Evolutionary conservation across 352 stramenopile genomes (phyloP), one percentile per base, ranked within the genome.

Genomic region (Phytophthora agathidicida): DNA sequence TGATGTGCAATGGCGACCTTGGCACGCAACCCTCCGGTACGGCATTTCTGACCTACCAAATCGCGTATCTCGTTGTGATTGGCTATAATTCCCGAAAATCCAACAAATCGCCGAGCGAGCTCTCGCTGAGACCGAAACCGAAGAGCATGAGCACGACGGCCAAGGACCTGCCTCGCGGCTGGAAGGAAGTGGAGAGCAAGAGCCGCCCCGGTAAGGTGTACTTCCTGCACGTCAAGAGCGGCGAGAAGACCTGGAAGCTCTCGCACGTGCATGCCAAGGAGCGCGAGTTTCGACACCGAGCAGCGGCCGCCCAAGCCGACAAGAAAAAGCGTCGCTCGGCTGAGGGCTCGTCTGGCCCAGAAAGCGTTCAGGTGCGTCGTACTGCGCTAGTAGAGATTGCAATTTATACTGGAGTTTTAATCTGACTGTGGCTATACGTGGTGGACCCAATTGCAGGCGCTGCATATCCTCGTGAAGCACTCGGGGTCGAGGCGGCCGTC

Each of bases 381-480:
- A 11, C 7, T 24, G 17, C 2, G 23, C 19, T n/a, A 30, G 5
- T 28, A 37, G 13, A 9, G n/a, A 22, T 1, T 24, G 17, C 10
- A 7, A 17, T 57, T 13, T n/a, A 16, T 9, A 17, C n/a, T n/a
- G 10, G 17, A 50, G 8, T 22, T 11, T 54, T 3, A 0, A 30
- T 22, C 24, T 51, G 6, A 45, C 20, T 17, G 9, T 32, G 32
- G 3, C 3, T 24, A n/a, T 17, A 11, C 14, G 23, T 48, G 11
- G 7, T 44, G 14, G 17, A 26, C 35, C 9, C 7, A 4, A 17
- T 7, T 65, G 10, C 26, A 91, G 65, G 82, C 82, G 49, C 71
- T 92, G 47, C 89, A 97, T 69, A 91, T 97, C 57, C 69, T 97
- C 44, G 84, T 96, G 37, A 96, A 97, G 65, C 89, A 97, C 73